phyloP scores from a whole-genome alignment of 1,284 basidiomycete genomes.

The Puccinia polysora region DNA sequence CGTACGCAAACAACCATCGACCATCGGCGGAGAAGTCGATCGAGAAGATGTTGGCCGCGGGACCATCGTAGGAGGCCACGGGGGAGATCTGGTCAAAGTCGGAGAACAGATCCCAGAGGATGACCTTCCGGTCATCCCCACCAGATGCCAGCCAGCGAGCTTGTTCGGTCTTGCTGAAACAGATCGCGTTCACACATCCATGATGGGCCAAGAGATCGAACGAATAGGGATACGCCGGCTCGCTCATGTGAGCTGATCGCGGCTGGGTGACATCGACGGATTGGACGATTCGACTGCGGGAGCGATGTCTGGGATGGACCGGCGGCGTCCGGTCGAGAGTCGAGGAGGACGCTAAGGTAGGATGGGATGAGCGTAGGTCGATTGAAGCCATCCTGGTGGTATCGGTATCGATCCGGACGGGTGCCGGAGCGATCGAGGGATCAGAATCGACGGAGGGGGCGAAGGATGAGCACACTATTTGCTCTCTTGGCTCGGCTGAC shows the following conservation, averaged over 20 bases:
- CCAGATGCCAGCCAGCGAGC: conserved; percentile 19
- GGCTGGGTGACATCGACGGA: conserved; percentile 9
- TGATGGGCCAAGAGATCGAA: conserved; percentile 16
- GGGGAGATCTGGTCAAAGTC: conserved; percentile 30
- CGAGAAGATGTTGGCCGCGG: conserved; percentile 33
- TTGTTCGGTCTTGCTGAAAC: conserved; percentile 14
- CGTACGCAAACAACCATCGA: conserved; percentile 18
- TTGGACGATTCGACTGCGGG: conserved; percentile 8
- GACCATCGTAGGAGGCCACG: conserved; percentile 11
- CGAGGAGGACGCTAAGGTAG: too few species aligned
- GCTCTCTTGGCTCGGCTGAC: too few species aligned
- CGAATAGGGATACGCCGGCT: conserved; percentile 23
- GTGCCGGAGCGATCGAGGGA: too few species aligned
- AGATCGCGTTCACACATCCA: conserved; percentile 25
- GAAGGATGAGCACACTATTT: too few species aligned
- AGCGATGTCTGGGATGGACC: background rate
- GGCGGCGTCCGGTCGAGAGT: too few species aligned
- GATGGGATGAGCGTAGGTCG: too few species aligned
- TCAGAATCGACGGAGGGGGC: too few species aligned
- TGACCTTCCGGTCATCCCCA: conserved; percentile 22
- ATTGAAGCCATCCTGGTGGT: too few species aligned
- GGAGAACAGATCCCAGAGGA: conserved; percentile 33
- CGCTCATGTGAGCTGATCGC: background rate
- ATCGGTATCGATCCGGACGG: too few species aligned
- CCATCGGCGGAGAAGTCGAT: conserved; percentile 29